Evolutionary conservation across 1,139 yeast species (phyloP), one percentile per base, ranked within the genome.

Genomic region (Pichia sp.): DNA sequence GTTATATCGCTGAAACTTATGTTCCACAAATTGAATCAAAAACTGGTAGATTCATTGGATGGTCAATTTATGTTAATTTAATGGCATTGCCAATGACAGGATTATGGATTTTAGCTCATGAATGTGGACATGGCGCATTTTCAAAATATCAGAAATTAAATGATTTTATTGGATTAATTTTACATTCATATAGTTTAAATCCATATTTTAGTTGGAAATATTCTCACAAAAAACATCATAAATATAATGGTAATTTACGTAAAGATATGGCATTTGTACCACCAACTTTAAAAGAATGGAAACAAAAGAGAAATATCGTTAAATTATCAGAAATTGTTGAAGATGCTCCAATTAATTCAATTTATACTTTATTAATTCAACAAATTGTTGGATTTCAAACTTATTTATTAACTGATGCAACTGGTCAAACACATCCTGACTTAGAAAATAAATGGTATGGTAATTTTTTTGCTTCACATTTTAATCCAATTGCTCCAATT

Each of bases 161-260:
- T 66, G 92, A 86, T 65, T 66, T 77, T 43, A 81, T 83, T 45
- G 95, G 95, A 47, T 86, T 95, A 95, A 69, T 83, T 36, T 70
- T 86, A 53, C 95, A 86, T 70, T 83, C 94, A 37, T 80, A 78
- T 62, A 72, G 83, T 61, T 68, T 85, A 55, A 95, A 86, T 50
- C 95, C 95, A 42, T 86, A 83, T 71, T 86, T 86, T 64, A 83
- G 92, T 5, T 86, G 95, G 95, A 83, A 86, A 65, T 80, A 77
- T 64, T 74, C 86, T 43, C 95, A 86, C 67, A 78, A 86, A 46
- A 86, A 83, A 70, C 95, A 86, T 71, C 95, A 86, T 74, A 86
- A 86, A 74, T 86, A 88, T 49, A 86, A 95, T 43, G 94, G 90
- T 56, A 86, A 86, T 67, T 65, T 86, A 66, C 74, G 83, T 49